Conservation (phyloP, 306 rosid species). For the Vigna trinervia region DNA sequence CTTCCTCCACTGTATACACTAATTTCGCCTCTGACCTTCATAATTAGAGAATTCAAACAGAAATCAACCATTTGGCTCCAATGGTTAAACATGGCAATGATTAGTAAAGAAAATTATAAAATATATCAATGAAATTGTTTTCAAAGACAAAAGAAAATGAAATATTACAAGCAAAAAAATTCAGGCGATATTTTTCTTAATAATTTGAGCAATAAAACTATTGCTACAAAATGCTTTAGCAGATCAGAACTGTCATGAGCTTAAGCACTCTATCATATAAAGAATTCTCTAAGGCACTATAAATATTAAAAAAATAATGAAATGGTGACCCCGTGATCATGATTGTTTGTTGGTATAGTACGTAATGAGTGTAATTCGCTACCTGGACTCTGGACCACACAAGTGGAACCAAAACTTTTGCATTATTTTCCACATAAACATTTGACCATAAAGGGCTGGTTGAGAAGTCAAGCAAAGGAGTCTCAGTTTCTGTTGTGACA, state of each 20-base stretch:
- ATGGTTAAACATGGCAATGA: conserved; percentile 27
- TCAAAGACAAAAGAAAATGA: conserved; percentile 30
- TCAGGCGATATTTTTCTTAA: conserved; percentile 5
- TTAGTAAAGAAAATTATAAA: conserved; percentile 35
- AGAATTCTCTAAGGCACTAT: conserved; percentile 23
- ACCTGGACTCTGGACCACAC: conserved; percentile 99
- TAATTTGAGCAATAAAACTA: conserved; percentile 7
- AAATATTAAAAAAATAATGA: neutral
- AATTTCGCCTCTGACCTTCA: conserved; percentile 97
- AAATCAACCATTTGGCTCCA: conserved; percentile 36
- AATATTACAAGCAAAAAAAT: conserved; percentile 19
- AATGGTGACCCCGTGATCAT: conserved; percentile 16
- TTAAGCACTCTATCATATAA: neutral
- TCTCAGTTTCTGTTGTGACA: conserved; percentile 94
- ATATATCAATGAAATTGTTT: conserved; percentile 35
- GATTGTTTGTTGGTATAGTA: conserved; percentile 16
- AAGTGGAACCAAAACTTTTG: conserved; percentile 96
- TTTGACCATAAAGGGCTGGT: conserved; percentile 90
- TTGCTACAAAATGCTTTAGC: conserved; percentile 5
- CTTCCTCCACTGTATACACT: conserved; percentile 89
- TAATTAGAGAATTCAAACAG: conserved; percentile 46
- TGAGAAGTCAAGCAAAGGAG: conserved; percentile 97
- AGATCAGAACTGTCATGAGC: conserved; percentile 12
- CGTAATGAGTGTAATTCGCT: conserved; percentile 38
- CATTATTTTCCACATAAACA: conserved; percentile 96